Conservation (phyloP, 1,284 basidiomycete genomes). For the Cryptococcus hybrid region DNA sequence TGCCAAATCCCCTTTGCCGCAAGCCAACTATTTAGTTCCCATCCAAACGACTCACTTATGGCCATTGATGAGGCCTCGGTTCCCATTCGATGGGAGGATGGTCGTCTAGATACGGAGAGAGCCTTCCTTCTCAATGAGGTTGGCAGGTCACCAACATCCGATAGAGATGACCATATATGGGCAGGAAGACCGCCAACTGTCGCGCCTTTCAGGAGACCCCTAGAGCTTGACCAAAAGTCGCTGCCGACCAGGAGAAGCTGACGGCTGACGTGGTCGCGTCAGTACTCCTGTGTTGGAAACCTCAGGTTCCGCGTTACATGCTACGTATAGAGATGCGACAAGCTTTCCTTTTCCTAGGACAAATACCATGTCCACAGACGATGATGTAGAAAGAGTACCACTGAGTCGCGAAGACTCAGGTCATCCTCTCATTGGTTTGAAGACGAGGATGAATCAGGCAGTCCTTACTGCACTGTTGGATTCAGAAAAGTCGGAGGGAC, state of each 20-base stretch:
- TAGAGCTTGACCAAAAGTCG: conserved; percentile 57
- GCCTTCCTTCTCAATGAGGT: conserved; percentile 37
- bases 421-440: conserved; percentile 27
- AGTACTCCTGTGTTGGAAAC: neutral
- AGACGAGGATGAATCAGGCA: conserved; percentile 38
- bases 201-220: conserved; percentile 76
- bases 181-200: conserved; percentile 49
- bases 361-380: conserved; percentile 37
- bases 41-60: conserved; percentile 38
- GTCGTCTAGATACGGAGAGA: conserved; percentile 12
- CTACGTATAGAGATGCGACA: neutral
- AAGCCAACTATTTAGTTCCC: conserved; percentile 67
- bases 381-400: conserved; percentile 23
- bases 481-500: conserved; percentile 38
- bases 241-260: neutral
- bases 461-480: conserved; percentile 43
- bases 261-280: neutral
- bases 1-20: conserved; percentile 79
- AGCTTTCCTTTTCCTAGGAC: conserved; percentile 37
- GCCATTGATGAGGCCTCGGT: conserved; percentile 45
- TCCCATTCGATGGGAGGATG: conserved; percentile 25
- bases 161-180: conserved; percentile 54
- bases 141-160: conserved; percentile 26
- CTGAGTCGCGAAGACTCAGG: conserved; percentile 27
- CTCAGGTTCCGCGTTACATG: neutral